Base-by-base conservation (phyloP, 768 basidiomycete species). In the Podaxis carcinomalis region DNA sequence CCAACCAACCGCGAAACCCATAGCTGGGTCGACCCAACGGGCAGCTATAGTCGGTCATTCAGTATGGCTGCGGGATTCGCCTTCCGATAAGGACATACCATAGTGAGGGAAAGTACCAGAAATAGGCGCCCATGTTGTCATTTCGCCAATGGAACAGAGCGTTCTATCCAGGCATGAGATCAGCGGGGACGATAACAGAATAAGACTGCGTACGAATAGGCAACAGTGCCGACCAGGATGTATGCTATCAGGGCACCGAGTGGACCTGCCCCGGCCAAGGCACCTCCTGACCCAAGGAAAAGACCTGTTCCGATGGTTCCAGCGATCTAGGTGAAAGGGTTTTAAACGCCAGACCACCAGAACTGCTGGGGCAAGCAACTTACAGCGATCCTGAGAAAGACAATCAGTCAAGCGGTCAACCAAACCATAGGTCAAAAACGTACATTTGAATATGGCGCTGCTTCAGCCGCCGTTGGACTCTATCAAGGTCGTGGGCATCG, bases 361-460 rank as follows among this genome's bases (percentile, higher is more conserved):
- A 19, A 19, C 21, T n/a, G 40, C 19, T 13, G 9, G n/a, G 11
- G 44, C 11, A 3, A 62, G 13, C 10, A 23, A 68, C 83, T 71
- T 64, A 88, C 87, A 62, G 87, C 87, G 72, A 88, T 88, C 84
- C 83, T 84, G 62, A 10, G 46, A 61, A 23, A 52, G 57, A 37
- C 28, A 60, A 23, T 19, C 60, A 16, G n/a, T 44, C 27, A 40
- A 56, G 7, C 35, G 25, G 39, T 42, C 25, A 23, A 51, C 50
- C 23, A 46, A 50, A 23, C 39, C n/a, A 16, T 21, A 14, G 23
- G 10, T 23, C 21, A 47, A 51, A 37, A 59, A 73, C 82, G 56
- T 67, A 86, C 89, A 91, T 91, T 69, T 90, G 89, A 13, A 89
- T 85, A 83, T 90, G 89, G 32, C 89, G 83, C 72, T 90, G 88